A percentile compares a stretch with the other conserved stretches of the same genome.
phyloP scores from a whole-genome alignment of 805 yeast genomes.

The Ogataea corticis region DNA sequence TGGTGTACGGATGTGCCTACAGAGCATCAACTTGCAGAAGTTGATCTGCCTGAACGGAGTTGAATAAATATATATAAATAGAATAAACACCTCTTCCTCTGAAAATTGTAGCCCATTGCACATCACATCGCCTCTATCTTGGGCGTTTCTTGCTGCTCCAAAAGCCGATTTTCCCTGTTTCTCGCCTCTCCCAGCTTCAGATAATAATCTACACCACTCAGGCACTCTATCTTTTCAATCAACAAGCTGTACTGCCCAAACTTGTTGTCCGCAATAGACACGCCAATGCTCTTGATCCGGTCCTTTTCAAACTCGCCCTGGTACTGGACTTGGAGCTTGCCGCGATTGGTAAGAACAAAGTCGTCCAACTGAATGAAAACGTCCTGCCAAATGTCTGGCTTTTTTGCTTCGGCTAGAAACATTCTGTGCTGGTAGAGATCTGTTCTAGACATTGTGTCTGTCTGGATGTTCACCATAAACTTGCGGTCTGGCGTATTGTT shows the following conservation, averaged over 20 bases:
- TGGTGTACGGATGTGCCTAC: no score
- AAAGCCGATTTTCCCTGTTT: slow-evolving; percentile 11
- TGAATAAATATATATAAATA: slow-evolving; percentile 1
- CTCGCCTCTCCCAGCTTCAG: slow-evolving; percentile 42
- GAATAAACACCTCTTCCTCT: no score
- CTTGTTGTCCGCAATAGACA: slow-evolving; percentile 75
- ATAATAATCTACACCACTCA: slow-evolving; percentile 54
- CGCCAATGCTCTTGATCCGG: slow-evolving; percentile 69
- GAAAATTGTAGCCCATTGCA: background rate
- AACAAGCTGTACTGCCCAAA: slow-evolving; percentile 74
- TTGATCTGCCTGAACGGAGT: no score
- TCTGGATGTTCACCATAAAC: slow-evolving; percentile 78
- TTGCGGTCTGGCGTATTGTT: slow-evolving; percentile 59
- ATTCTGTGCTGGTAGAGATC: slow-evolving; percentile 83
- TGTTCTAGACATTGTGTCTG: slow-evolving; percentile 73
- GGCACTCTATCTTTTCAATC: slow-evolving; percentile 71
- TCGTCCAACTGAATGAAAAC: slow-evolving; percentile 75
- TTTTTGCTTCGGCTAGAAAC: slow-evolving; percentile 53
- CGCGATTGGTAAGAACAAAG: slow-evolving; percentile 82
- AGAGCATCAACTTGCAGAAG: no score
- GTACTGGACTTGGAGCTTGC: slow-evolving; percentile 53
- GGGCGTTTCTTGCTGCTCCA: background rate
- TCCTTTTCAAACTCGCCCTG: slow-evolving; percentile 60
- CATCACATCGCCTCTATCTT: background rate
- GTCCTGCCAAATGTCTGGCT: slow-evolving; percentile 64